Evolutionary conservation across 768 basidiomycete species (phyloP).

Genomic region (Suillus plorans): DNA sequence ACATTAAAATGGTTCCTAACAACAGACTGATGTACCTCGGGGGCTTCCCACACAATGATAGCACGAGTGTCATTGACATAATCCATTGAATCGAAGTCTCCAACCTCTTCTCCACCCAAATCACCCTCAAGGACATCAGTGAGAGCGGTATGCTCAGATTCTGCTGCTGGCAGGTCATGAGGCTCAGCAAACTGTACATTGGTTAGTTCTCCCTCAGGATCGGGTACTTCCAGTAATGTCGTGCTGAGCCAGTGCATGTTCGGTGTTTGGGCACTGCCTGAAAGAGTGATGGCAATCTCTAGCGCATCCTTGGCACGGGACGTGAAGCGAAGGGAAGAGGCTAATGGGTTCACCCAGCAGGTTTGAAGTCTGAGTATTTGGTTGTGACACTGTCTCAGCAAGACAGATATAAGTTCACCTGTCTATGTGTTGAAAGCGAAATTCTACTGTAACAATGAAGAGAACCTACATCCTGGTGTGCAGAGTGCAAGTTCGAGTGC

Average conservation of each 20-base stretch:
- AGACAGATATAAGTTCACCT: too few species aligned
- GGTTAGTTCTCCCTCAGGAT: background rate
- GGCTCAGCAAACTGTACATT: background rate
- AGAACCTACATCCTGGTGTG: conserved; percentile 12
- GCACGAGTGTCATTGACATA: background rate
- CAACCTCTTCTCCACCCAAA: conserved; percentile 2
- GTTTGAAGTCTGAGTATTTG: conserved; percentile 17
- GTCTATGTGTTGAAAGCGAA: too few species aligned
- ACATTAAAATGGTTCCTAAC: background rate
- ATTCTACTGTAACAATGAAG: background rate
- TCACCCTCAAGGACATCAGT: conserved; percentile 8
- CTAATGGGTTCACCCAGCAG: conserved; percentile 18
- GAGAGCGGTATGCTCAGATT: background rate
- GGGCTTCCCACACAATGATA: conserved; percentile 3
- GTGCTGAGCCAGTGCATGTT: conserved; percentile 6
- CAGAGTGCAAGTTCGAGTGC: conserved; percentile 21
- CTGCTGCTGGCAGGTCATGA: background rate
- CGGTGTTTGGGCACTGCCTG: background rate
- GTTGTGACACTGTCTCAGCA: too few species aligned
- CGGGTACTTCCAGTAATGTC: conserved; percentile 1
- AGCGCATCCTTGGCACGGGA: conserved; percentile 11
- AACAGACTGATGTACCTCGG: background rate
- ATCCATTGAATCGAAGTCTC: background rate
- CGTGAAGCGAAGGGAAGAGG: conserved; percentile 8
- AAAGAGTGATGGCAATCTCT: conserved; percentile 4